Base-by-base conservation (phyloP, 2,329 filamentous ascomycete genomes). In the Cladorrhinum sp. region DNA sequence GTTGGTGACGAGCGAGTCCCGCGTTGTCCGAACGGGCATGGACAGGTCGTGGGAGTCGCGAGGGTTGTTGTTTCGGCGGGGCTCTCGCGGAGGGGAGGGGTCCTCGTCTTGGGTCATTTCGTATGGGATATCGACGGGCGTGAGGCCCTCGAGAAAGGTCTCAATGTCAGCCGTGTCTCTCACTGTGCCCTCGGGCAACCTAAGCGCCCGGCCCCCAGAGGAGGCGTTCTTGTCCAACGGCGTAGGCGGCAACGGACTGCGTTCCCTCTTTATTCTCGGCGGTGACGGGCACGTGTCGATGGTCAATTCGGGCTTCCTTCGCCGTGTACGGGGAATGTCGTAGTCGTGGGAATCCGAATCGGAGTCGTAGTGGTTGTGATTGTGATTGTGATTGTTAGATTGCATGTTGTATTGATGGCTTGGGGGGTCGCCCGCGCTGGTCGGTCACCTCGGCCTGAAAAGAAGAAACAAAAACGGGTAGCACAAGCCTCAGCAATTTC, bases 1-100 rank as follows among this genome's bases (percentile, higher is more conserved):
- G 75, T 97, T 96, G 75, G 95, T 90, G 62, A 99, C 92, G 67
- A 99, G 87, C 36, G 93, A 97, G 71, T 96, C 91, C 67, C 93
- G 87, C 45, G 90, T 91, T 72, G 91, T 85, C 63, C 87, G 82
- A 53, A 89, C 85, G 55, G 88, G 88, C 69, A 96, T 81, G 60
- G 91, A 93, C 64, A 97, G 82, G 74, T 96, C 93, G 79, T 97
- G 93, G 53, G 89, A 92, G 76, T 93, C 87, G 66, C 82, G 78
- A 58, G 73, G 71, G 67, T 69, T 64, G 59, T 73, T 71, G 66
- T 69, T 65, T 64, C 71, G 65, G 63, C 61, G 67, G 10, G 23
- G 38, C 24, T 56, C 29, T 18, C 25, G 20, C 8, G 29, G 32
- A 23, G 27, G 52, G 36, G 52, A 63, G 62, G 72, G 66, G 62